Percentiles rank a stretch among this genome's conserved stretches.
Evolutionary conservation across 192 early-diverging fungal species (phyloP).

Genomic region (Gryganskiella cystojenkinii): DNA sequence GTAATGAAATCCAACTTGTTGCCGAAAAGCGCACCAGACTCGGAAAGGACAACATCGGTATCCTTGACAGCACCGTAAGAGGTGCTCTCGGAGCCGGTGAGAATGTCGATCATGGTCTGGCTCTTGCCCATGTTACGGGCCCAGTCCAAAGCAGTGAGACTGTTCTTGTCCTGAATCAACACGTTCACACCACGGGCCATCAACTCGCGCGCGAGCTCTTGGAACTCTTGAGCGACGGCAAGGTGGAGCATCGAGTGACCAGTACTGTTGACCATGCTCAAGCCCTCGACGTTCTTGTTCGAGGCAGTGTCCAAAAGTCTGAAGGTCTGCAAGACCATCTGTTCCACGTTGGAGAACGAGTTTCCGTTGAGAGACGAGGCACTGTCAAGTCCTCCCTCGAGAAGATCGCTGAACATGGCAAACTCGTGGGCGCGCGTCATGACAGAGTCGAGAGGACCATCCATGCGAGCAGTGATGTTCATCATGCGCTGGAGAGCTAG

Average conservation of each 20-base stretch:
- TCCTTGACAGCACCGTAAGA: background rate
- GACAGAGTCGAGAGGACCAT: slow-evolving; percentile 45
- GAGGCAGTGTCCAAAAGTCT: slow-evolving; percentile 24
- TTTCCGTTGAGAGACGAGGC: slow-evolving; percentile 1
- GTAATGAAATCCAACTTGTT: slow-evolving; percentile 11
- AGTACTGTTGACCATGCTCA: slow-evolving; percentile 34
- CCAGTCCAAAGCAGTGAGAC: slow-evolving; percentile 40
- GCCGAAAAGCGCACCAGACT: slow-evolving; percentile 7
- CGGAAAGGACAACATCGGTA: slow-evolving; percentile 1
- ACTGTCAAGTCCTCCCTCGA: slow-evolving; percentile 18
- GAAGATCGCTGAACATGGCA: slow-evolving; percentile 41
- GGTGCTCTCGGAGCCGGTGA: background rate
- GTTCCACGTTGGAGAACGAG: slow-evolving; percentile 27
- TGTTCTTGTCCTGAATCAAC: slow-evolving; percentile 42
- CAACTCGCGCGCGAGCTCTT: slow-evolving; percentile 29
- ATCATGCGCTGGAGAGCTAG: slow-evolving; percentile 49
- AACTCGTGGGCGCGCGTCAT: slow-evolving; percentile 46
- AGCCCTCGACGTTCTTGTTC: slow-evolving; percentile 30
- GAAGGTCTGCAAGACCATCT: slow-evolving; percentile 38
- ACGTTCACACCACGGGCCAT: slow-evolving; percentile 22
- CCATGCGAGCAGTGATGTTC: slow-evolving; percentile 49
- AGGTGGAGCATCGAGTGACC: slow-evolving; percentile 50
- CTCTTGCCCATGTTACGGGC: slow-evolving; percentile 15
- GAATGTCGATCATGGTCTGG: slow-evolving; percentile 27
- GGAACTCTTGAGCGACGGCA: slow-evolving; percentile 27